Percentiles rank a stretch among this genome's conserved stretches.
These are phyloP conservation scores for Cyclotella atomus DNA, from an alignment of 108 stramenopile species.

Conservation along the genomic window DNA sequence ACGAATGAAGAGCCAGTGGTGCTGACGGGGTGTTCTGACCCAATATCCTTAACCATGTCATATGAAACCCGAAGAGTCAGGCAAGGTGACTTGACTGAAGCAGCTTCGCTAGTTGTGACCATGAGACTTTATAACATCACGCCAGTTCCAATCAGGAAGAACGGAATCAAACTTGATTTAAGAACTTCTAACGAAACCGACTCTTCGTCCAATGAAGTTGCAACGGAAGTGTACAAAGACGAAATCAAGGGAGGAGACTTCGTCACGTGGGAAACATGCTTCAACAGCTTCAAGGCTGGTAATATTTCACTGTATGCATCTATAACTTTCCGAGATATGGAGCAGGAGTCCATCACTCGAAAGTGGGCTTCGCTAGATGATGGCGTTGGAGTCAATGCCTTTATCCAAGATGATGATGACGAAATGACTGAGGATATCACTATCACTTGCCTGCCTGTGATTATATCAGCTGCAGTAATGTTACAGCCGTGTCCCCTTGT, in stretches of 20 bases:
- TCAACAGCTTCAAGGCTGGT: conserved; percentile 54
- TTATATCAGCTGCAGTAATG: conserved; percentile 59
- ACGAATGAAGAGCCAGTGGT: conserved; percentile 2
- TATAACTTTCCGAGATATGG: conserved; percentile 65
- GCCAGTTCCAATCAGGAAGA: conserved; percentile 41
- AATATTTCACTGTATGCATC: conserved; percentile 50
- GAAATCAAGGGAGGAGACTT: conserved; percentile 73
- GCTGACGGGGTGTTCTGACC: conserved; percentile 49
- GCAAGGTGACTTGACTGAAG: conserved; percentile 32
- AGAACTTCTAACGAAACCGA: conserved; percentile 28
- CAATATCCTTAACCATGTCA: conserved; percentile 36
- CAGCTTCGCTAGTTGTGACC: conserved; percentile 49
- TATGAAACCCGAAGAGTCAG: conserved; percentile 25
- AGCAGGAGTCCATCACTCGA: conserved; percentile 56
- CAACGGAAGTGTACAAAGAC: conserved; percentile 51
- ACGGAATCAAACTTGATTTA: conserved; percentile 51
- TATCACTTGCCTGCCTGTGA: conserved; percentile 55
- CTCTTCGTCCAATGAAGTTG: conserved; percentile 35
- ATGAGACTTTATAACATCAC: conserved; percentile 51
- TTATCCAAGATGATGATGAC: conserved; percentile 49
- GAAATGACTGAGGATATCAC: conserved; percentile 54
- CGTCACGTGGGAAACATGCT: conserved; percentile 66
- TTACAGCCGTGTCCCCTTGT: conserved; percentile 84
- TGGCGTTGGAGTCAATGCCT: conserved; percentile 33
- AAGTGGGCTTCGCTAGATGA: conserved; percentile 51